Evolutionary conservation across 2,329 filamentous ascomycete species (phyloP).

Genomic region (Leptographium procerum): DNA sequence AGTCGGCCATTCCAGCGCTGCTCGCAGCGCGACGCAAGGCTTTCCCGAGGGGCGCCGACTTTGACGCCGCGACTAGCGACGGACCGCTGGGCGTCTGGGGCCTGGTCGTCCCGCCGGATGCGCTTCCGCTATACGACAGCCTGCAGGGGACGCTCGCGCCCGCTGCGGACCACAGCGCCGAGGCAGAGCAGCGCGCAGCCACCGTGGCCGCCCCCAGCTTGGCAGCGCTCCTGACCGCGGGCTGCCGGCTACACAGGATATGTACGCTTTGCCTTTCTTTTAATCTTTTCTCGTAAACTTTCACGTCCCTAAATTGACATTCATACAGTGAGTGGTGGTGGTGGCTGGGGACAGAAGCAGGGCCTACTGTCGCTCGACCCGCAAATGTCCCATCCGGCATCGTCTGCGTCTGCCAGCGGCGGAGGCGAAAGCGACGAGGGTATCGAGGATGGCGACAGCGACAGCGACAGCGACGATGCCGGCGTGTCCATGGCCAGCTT

Average conservation of each 20-base stretch:
- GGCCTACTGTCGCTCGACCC: constrained; percentile 71
- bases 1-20: constrained; percentile 40
- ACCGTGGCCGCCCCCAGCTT: constrained; percentile 15
- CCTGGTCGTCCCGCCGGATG: constrained; percentile 42
- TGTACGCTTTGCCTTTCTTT: constrained; percentile 21
- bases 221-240: constrained; percentile 27
- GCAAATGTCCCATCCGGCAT: constrained; percentile 36
- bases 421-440: no score
- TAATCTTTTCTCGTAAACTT: neutral
- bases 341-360: constrained; percentile 73
- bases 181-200: constrained; percentile 17
- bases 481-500: constrained; percentile 43
- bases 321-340: constrained; percentile 58
- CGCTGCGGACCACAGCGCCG: constrained; percentile 9
- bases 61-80: neutral
- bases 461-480: constrained; percentile 27
- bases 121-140: constrained; percentile 12
- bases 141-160: constrained; percentile 3
- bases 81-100: constrained; percentile 59
- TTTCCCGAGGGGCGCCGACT: constrained; percentile 6
- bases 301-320: neutral
- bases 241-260: constrained; percentile 35
- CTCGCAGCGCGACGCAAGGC: constrained; percentile 5
- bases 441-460: no score
- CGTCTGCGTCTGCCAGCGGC: constrained; percentile 15